Base-by-base conservation (phyloP, 2,329 filamentous ascomycete species). In the Exophiala oligosperma region DNA sequence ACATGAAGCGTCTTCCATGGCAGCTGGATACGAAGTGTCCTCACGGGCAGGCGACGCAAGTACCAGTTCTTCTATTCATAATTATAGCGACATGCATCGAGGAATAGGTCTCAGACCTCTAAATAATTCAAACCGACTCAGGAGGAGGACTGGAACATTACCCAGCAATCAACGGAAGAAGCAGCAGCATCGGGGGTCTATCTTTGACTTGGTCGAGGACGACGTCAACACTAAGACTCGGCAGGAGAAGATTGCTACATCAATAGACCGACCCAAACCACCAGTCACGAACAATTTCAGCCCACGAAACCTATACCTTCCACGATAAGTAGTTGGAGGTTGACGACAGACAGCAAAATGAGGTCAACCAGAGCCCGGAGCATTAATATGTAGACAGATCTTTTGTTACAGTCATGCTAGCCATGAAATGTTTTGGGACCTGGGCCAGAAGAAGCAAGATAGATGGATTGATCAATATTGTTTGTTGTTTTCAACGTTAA, bases 161-260 rank as follows among this genome's bases (percentile, higher is more conserved):
- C 44, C 37, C 23, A n/a, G 24, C 7, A 48, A 28, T 23, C 37
- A 46, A n/a, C 24, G 47, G 35, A 6, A n/a, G 17, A 52, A 52
- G 41, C 54, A 57, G 35, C 23, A 29, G 28, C 44, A 53, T 29
- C 54, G 51, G 26, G 56, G 47, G 4, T 61, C 57, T 2, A 57
- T 59, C 17, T 64, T 63, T 43, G 62, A 64, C 23, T 50, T 64
- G n/a, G 57, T 43, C 3, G 57, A 60, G n/a, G 62, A 64, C 29
- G 49, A 44, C 23, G 57, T 52, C 24, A 43, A 24, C 49, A 49
- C 54, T 28, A 9, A 46, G 38, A 26, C 49, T 23, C 32, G 9
- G 49, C 44, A 24, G 52, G 53, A n/a, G 32, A 46, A 37, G 40
- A 49, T 35, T 26, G 48, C 12, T 23, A 38, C 38, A 14, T 24